These are phyloP conservation scores for Apophysomyces elegans DNA, from an alignment of 371 early-diverging fungal species.

Conservation along the genomic window DNA sequence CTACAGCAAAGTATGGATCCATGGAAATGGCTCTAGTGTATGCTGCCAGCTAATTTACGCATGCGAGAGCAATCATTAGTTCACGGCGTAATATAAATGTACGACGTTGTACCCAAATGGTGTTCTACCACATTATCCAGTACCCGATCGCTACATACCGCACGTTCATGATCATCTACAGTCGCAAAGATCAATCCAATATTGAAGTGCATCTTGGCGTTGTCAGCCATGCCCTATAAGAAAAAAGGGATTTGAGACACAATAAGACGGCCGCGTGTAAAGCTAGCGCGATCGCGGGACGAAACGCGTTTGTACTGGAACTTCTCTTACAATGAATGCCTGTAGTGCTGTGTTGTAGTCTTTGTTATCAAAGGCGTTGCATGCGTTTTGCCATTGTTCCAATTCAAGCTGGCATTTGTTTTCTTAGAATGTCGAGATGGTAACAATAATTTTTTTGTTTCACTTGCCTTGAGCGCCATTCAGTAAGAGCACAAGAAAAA, in stretches of 20 bases:
- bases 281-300: conserved; percentile 3
- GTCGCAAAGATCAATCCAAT: conserved; percentile 84
- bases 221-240: conserved; percentile 83
- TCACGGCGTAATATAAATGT: conserved; percentile 16
- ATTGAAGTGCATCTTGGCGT: conserved; percentile 94
- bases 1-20: conserved; percentile 91
- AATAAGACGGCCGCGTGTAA: neutral
- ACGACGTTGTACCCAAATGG: conserved; percentile 15
- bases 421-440: neutral
- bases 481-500: conserved; percentile 11
- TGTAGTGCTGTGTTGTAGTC: conserved; percentile 45
- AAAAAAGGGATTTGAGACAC: neutral
- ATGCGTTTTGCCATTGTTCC: conserved; percentile 55
- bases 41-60: conserved; percentile 62
- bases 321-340: conserved; percentile 44
- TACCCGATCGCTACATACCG: conserved; percentile 63
- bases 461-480: conserved; percentile 32
- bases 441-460: neutral
- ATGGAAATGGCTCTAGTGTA: conserved; percentile 74
- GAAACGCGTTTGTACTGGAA: neutral
- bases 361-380: conserved; percentile 46
- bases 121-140: conserved; percentile 11
- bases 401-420: conserved; percentile 43
- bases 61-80: conserved; percentile 9
- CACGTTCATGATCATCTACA: conserved; percentile 76